Percentiles rank a stretch among this genome's conserved stretches.
Conservation (phyloP, 2,329 filamentous ascomycete genomes). For the Aspergillus ochraceus region DNA sequence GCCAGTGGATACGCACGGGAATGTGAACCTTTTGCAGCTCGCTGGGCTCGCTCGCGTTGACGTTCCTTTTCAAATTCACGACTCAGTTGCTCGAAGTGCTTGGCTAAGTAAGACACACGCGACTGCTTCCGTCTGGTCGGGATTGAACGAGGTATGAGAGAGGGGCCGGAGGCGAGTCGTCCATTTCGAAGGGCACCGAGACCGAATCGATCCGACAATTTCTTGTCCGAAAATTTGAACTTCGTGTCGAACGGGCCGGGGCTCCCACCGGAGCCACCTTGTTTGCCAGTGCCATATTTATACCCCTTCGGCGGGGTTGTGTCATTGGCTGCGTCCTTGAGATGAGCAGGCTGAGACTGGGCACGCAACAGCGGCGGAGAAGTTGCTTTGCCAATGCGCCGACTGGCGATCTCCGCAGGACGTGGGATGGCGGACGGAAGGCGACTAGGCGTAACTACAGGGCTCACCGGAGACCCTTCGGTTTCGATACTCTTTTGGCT, state of each 20-base stretch:
- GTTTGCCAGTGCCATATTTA: slow-evolving; percentile 23
- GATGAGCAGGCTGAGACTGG: slow-evolving; percentile 51
- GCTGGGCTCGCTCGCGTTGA: slow-evolving; percentile 76
- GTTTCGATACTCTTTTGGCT: slow-evolving; percentile 16
- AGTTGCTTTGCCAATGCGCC: slow-evolving; percentile 36
- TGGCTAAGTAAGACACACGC: slow-evolving; percentile 86
- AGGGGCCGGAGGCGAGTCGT: slow-evolving; percentile 54
- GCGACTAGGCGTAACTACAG: slow-evolving; percentile 25
- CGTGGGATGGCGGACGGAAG: slow-evolving; percentile 42
- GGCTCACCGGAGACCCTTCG: slow-evolving; percentile 5
- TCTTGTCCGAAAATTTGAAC: slow-evolving; percentile 62
- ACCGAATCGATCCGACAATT: slow-evolving; percentile 71
- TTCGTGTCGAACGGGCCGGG: slow-evolving; percentile 30
- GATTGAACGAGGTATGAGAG: slow-evolving; percentile 85
- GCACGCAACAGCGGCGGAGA: slow-evolving; percentile 52
- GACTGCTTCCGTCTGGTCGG: slow-evolving; percentile 68
- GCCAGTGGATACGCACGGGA: slow-evolving; percentile 85
- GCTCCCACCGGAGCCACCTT: slow-evolving; percentile 21
- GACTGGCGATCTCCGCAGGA: slow-evolving; percentile 36
- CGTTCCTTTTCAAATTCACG: slow-evolving; percentile 96
- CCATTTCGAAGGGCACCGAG: slow-evolving; percentile 63
- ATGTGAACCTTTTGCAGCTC: slow-evolving; percentile 72
- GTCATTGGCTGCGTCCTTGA: slow-evolving; percentile 29
- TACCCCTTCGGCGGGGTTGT: slow-evolving; percentile 20
- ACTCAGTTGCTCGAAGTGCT: slow-evolving; percentile 94